Conservation (phyloP, 2,329 filamentous ascomycete species). For the Trichoderma breve region DNA sequence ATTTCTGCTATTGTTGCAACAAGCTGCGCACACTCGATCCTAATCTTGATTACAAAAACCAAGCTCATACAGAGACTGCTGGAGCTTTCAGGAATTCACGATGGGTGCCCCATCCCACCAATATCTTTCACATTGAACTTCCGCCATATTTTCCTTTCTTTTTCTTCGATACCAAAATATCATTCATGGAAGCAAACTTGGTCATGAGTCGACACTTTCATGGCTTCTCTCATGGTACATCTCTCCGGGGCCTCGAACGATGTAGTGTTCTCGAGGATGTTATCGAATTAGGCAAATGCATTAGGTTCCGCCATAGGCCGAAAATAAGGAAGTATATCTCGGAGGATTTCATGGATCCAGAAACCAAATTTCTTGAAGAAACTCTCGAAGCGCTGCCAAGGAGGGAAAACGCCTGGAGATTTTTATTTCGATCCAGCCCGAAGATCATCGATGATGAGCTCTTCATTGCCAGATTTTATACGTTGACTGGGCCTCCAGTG, state of each 20-base stretch:
- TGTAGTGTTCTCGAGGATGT: background rate
- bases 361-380: background rate
- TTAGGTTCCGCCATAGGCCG: background rate
- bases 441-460: background rate
- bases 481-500: background rate
- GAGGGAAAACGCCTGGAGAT: background rate
- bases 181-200: background rate
- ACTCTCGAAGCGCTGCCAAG: background rate
- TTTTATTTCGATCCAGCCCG: background rate
- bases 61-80: background rate
- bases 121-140: background rate
- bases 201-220: background rate
- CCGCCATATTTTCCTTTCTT: background rate
- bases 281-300: background rate
- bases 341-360: background rate
- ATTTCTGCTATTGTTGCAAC: background rate
- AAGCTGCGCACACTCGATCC: background rate
- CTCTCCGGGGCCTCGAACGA: background rate
- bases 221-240: background rate
- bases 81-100: background rate
- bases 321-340: background rate
- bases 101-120: background rate
- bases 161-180: background rate
- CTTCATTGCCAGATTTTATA: background rate
- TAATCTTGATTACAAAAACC: background rate